phyloP scores from a whole-genome alignment of 169 alveolate genomes.

The Neospora caninum region DNA sequence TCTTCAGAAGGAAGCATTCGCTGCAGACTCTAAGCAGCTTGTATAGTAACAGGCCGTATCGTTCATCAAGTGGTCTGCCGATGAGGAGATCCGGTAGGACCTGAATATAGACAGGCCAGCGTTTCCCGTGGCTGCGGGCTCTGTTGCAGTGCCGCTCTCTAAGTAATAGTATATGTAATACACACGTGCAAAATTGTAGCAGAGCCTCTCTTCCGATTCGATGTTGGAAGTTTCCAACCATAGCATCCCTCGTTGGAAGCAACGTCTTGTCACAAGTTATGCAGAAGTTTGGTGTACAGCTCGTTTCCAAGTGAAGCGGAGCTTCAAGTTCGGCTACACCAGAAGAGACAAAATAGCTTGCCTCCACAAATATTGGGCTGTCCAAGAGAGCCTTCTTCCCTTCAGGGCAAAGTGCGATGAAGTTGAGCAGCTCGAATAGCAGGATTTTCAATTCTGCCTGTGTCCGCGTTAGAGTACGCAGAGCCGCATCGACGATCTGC shows the following conservation, averaged over 20 bases:
- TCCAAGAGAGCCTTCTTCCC: not conserved
- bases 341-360: not conserved
- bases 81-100: not conserved
- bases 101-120: not conserved
- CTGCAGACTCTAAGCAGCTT: slow-evolving; percentile 3
- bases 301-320: too few species aligned
- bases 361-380: not conserved
- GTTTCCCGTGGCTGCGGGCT: too few species aligned
- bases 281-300: too few species aligned
- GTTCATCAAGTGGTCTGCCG: not conserved
- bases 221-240: too few species aligned
- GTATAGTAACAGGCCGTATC: not conserved
- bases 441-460: not conserved
- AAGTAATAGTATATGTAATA: too few species aligned
- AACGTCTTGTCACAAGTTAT: too few species aligned
- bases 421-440: slow-evolving; percentile 12
- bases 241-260: too few species aligned
- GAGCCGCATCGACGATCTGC: not conserved
- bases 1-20: not conserved
- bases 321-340: not conserved
- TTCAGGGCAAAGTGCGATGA: slow-evolving; percentile 9
- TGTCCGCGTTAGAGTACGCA: not conserved
- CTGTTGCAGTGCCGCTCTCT: too few species aligned
- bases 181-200: too few species aligned
- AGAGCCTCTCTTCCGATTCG: too few species aligned